Conservation (phyloP, 768 basidiomycete genomes). For the Suillus occidentalis region DNA sequence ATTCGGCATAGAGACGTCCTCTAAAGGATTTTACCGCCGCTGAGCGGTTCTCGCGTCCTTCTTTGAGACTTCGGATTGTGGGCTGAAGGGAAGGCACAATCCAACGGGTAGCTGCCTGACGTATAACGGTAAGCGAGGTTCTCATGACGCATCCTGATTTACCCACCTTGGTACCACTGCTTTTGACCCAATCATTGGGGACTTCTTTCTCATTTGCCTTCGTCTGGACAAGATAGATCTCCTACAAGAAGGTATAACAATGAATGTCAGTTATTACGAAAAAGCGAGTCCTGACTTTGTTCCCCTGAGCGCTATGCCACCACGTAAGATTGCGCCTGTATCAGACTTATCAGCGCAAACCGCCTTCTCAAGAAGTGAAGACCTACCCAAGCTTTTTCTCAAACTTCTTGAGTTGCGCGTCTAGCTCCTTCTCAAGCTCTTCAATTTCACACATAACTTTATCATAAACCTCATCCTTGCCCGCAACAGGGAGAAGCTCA, state of each 20-base stretch:
- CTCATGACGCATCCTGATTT: not conserved
- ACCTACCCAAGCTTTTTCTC: constrained; percentile 66
- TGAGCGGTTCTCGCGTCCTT: constrained; percentile 87
- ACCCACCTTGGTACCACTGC: constrained; percentile 72
- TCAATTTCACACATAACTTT: constrained; percentile 68
- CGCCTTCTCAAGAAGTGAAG: constrained; percentile 12
- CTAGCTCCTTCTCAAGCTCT: constrained; percentile 68
- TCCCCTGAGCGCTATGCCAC: constrained; percentile 82
- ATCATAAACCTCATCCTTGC: constrained; percentile 87
- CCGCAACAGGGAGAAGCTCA: constrained; percentile 78
- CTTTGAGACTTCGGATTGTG: constrained; percentile 82
- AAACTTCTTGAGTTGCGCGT: constrained; percentile 64
- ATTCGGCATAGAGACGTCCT: constrained; percentile 73
- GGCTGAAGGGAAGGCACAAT: constrained; percentile 68
- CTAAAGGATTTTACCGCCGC: constrained; percentile 83
- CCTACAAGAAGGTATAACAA: constrained; percentile 43
- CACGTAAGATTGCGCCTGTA: constrained; percentile 52
- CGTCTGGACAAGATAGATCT: constrained; percentile 88
- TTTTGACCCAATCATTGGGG: constrained; percentile 86
- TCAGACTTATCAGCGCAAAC: constrained; percentile 20
- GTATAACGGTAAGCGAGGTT: not conserved
- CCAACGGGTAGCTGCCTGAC: constrained; percentile 73
- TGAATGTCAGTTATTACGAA: not conserved
- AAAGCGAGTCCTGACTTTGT: constrained; percentile 52
- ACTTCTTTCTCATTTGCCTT: constrained; percentile 57